Percentiles rank a stretch among this genome's conserved stretches.
Conservation (phyloP, 1,284 basidiomycete species). For the Rhizoctonia solani region DNA sequence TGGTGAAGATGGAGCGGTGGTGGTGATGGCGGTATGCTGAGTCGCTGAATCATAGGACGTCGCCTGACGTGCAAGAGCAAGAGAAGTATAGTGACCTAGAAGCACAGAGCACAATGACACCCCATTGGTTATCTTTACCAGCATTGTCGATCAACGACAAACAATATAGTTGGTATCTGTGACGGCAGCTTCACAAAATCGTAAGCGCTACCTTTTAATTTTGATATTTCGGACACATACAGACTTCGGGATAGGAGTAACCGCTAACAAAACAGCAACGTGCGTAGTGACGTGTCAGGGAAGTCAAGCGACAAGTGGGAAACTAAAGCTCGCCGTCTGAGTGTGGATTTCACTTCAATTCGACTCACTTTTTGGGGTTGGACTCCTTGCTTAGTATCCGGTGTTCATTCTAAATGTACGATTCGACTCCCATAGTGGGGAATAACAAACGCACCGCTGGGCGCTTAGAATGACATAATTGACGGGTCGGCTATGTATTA, state of each 20-base stretch:
- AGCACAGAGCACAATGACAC: background rate
- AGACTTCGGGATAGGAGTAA: no score
- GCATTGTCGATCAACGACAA: conserved; percentile 33
- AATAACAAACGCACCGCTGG: no score
- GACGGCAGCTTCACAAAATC: background rate
- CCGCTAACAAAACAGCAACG: no score
- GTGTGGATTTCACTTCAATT: no score
- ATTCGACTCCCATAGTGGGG: no score
- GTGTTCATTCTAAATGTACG: no score
- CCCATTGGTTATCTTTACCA: background rate
- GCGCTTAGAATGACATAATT: no score
- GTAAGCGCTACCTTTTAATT: background rate
- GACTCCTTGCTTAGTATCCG: no score
- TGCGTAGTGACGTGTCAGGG: background rate
- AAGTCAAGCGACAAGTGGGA: background rate
- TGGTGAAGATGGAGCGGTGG: background rate
- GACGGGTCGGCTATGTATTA: background rate
- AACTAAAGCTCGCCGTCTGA: background rate
- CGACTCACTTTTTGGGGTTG: no score
- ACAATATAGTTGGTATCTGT: background rate
- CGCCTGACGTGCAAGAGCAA: background rate
- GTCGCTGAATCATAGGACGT: background rate
- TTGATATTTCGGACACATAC: no score
- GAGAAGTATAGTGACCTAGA: background rate
- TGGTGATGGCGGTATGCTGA: background rate